These are phyloP conservation scores for Pugionium cornutum DNA, from an alignment of 345 rosid species.

Conservation along the genomic window DNA sequence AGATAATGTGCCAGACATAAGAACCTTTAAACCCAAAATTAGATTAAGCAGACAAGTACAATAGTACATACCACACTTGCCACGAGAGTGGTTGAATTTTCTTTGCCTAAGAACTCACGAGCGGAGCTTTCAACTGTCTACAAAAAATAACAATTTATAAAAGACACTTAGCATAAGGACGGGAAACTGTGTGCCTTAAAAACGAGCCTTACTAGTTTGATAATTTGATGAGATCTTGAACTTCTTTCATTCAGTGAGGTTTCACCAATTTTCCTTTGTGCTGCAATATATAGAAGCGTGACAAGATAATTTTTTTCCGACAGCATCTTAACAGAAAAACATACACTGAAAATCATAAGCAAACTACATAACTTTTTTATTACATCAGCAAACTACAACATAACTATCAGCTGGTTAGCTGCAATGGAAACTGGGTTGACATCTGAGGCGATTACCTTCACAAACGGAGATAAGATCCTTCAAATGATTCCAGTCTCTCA, in stretches of 20 bases:
- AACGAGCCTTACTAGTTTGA: conserved; percentile 64
- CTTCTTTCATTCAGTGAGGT: conserved; percentile 89
- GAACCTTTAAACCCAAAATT: conserved; percentile 18
- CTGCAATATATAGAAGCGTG: conserved; percentile 47
- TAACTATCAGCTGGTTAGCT: conserved; percentile 1
- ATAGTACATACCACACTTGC: conserved; percentile 96
- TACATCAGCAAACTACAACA: too few relatives aligned
- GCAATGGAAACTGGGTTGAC: conserved; percentile 11
- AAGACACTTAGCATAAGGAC: conserved; percentile 17
- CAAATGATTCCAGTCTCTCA: conserved; percentile 87
- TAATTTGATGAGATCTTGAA: conserved; percentile 98
- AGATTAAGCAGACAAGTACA: conserved; percentile 18
- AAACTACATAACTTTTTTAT: not conserved
- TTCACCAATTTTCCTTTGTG: conserved; percentile 92
- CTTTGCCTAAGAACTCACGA: conserved; percentile 91
- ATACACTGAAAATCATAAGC: conserved; percentile 16
- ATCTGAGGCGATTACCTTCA: conserved; percentile 63
- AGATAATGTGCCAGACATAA: conserved; percentile 6
- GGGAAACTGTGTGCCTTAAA: conserved; percentile 5
- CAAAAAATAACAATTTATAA: conserved; percentile 21
- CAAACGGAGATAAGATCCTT: conserved; percentile 81
- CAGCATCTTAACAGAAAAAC: not conserved
- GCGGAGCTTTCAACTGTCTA: conserved; percentile 96
- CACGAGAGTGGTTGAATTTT: conserved; percentile 77
- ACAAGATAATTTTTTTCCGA: conserved; percentile 11